Conservation (phyloP, 331 rosid genomes). For the Saraca asoca region DNA sequence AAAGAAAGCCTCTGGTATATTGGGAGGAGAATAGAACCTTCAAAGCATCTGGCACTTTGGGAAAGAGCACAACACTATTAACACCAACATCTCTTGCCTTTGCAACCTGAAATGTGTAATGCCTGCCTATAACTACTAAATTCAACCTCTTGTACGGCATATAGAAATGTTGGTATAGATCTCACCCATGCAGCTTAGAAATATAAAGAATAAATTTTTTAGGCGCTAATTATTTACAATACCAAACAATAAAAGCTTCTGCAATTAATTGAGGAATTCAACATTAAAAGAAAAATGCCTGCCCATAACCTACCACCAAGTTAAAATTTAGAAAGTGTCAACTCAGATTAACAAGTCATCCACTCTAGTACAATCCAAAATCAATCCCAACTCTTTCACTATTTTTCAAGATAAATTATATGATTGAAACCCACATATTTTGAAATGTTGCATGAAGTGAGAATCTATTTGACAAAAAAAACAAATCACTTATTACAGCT, state of each 20-base stretch:
- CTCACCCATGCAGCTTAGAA: constrained; percentile 18
- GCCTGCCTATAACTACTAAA: constrained; percentile 1
- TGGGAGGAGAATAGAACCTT: constrained; percentile 61
- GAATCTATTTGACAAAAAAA: neutral
- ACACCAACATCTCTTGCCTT: constrained; percentile 94
- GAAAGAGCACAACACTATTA: constrained; percentile 82
- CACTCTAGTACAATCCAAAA: constrained; percentile 5
- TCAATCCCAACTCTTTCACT: neutral
- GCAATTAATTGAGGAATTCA: constrained; percentile 2
- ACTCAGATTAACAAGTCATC: neutral
- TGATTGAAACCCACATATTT: neutral
- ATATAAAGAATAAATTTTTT: too few species aligned
- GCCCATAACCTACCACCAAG: too few species aligned
- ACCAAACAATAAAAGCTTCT: neutral
- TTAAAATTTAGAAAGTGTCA: constrained; percentile 6
- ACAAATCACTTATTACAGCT: constrained; percentile 22
- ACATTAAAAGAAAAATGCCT: constrained; percentile 1
- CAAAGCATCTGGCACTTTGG: constrained; percentile 92
- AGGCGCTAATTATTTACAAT: constrained; percentile 6
- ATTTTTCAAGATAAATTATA: neutral
- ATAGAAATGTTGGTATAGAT: constrained; percentile 3
- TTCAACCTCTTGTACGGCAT: neutral
- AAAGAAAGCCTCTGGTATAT: constrained; percentile 23
- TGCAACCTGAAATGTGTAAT: constrained; percentile 67
- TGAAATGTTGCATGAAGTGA: neutral